phyloP scores from a whole-genome alignment of 192 early-diverging fungal genomes.

The Phlyctochytrium planicorne region DNA sequence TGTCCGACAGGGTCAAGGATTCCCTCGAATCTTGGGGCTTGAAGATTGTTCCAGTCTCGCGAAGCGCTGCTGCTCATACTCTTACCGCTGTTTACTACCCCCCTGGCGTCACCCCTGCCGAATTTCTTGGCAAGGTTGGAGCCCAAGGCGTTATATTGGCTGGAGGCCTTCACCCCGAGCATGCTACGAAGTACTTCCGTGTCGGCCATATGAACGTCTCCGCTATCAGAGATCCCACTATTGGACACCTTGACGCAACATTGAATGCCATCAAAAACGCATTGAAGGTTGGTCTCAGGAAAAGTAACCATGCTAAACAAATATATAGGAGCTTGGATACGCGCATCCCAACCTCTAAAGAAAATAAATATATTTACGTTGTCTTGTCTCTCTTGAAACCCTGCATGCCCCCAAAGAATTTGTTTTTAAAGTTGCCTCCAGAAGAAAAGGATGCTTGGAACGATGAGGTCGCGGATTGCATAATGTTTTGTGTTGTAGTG shows the following conservation, averaged over 20 bases:
- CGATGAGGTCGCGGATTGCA: neutral
- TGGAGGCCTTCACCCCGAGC: slow-evolving; percentile 82
- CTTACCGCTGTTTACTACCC: slow-evolving; percentile 75
- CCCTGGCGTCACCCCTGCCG: slow-evolving; percentile 69
- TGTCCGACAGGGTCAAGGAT: slow-evolving; percentile 70
- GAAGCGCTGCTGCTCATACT: slow-evolving; percentile 47
- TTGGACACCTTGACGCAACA: slow-evolving; percentile 44
- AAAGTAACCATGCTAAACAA: neutral
- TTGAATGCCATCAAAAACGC: slow-evolving; percentile 38
- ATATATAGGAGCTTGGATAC: slow-evolving; percentile 4
- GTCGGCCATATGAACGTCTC: slow-evolving; percentile 68
- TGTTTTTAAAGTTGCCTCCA: slow-evolving; percentile 3
- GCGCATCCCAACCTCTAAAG: neutral
- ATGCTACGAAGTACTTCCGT: slow-evolving; percentile 91
- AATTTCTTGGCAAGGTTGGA: slow-evolving; percentile 76
- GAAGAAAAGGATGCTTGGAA: neutral
- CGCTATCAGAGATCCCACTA: slow-evolving; percentile 32
- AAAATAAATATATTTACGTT: neutral
- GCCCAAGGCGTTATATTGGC: slow-evolving; percentile 83
- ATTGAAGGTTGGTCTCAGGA: slow-evolving; percentile 28
- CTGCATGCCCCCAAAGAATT: neutral
- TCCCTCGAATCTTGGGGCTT: slow-evolving; percentile 69
- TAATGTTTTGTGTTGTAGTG: neutral
- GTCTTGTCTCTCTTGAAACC: neutral
- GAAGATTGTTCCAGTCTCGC: slow-evolving; percentile 58